Percentiles rank a stretch among this genome's conserved stretches.
phyloP scores from a whole-genome alignment of 495 filamentous ascomycete genomes.

The Podospora fimiseda region DNA sequence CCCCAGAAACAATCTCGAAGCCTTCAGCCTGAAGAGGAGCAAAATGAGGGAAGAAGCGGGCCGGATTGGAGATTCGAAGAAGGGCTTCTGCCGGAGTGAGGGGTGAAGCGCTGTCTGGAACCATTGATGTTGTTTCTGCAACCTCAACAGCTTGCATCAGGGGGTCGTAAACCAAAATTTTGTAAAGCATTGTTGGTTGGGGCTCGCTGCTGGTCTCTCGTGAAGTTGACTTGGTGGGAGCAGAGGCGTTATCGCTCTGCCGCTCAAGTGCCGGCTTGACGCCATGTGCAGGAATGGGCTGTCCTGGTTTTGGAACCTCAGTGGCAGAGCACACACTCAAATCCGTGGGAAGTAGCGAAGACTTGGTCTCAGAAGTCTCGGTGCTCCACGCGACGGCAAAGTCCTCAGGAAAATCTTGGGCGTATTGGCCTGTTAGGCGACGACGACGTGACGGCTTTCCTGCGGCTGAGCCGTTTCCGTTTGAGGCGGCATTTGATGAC shows the following conservation, averaged over 20 bases:
- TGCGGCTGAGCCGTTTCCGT: too few relatives aligned
- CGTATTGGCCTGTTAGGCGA: slow-evolving; percentile 39
- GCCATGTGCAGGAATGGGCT: too few relatives aligned
- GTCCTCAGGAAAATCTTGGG: slow-evolving; percentile 42
- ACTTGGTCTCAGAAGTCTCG: slow-evolving; percentile 5
- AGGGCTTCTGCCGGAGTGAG: slow-evolving; percentile 57
- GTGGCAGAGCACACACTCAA: slow-evolving; percentile 10
- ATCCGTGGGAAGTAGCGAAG: slow-evolving; percentile 16
- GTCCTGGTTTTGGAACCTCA: slow-evolving; percentile 33
- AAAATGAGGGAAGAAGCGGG: slow-evolving; percentile 67
- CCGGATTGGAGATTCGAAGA: slow-evolving; percentile 59
- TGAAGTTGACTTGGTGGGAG: slow-evolving; percentile 2
- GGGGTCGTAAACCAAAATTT: slow-evolving; percentile 67
- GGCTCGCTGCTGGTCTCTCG: background rate
- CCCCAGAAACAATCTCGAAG: slow-evolving; percentile 67
- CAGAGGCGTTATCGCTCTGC: too few relatives aligned
- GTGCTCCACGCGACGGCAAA: slow-evolving; percentile 33
- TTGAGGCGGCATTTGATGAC: too few relatives aligned
- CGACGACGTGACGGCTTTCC: too few relatives aligned
- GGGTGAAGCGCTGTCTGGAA: slow-evolving; percentile 37
- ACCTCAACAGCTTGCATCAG: slow-evolving; percentile 52
- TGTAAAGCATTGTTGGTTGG: slow-evolving; percentile 50
- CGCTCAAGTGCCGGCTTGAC: too few relatives aligned
- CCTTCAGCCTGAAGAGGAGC: slow-evolving; percentile 57
- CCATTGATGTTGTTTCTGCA: slow-evolving; percentile 57